Percentiles rank a stretch among this genome's conserved stretches.
These are phyloP conservation scores for Phialophora macrospora DNA, from an alignment of 2,329 filamentous ascomycete genomes.

Conservation along the genomic window DNA sequence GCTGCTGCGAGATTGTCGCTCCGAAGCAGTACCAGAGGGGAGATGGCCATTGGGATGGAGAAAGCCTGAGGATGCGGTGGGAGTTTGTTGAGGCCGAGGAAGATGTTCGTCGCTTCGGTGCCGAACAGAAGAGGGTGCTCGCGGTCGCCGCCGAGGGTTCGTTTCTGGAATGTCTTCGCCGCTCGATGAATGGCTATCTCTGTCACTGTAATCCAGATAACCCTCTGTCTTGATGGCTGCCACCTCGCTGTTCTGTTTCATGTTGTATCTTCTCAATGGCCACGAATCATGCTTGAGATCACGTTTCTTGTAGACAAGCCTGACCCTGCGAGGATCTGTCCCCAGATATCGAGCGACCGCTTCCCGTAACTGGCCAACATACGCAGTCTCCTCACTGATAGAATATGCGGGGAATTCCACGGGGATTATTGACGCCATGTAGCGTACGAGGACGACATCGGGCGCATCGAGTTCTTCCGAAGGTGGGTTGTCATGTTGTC, in stretches of 20 bases:
- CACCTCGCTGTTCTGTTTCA: slow-evolving; percentile 56
- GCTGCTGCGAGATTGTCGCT: slow-evolving; percentile 30
- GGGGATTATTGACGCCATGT: slow-evolving; percentile 50
- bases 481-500: slow-evolving; percentile 25
- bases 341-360: slow-evolving; percentile 48
- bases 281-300: slow-evolving; percentile 49
- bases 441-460: slow-evolving; percentile 51
- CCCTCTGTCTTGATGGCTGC: slow-evolving; percentile 52
- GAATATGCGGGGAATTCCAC: slow-evolving; percentile 54
- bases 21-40: slow-evolving; percentile 21
- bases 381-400: slow-evolving; percentile 53
- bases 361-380: slow-evolving; percentile 49
- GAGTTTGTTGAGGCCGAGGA: slow-evolving; percentile 21
- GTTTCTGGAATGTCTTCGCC: slow-evolving; percentile 31
- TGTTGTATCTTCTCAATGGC: slow-evolving; percentile 50
- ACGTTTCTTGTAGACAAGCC: slow-evolving; percentile 55
- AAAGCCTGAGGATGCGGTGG: slow-evolving; percentile 14
- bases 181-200: slow-evolving; percentile 35
- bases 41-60: slow-evolving; percentile 34
- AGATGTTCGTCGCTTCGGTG: slow-evolving; percentile 33
- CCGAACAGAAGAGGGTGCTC: slow-evolving; percentile 34
- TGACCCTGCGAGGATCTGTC: slow-evolving; percentile 47
- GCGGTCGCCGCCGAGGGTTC: slow-evolving; percentile 33
- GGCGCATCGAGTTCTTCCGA: slow-evolving; percentile 46
- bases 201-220: slow-evolving; percentile 35